These are phyloP conservation scores for Pichia californica DNA, from an alignment of 805 yeast species.

Conservation along the genomic window DNA sequence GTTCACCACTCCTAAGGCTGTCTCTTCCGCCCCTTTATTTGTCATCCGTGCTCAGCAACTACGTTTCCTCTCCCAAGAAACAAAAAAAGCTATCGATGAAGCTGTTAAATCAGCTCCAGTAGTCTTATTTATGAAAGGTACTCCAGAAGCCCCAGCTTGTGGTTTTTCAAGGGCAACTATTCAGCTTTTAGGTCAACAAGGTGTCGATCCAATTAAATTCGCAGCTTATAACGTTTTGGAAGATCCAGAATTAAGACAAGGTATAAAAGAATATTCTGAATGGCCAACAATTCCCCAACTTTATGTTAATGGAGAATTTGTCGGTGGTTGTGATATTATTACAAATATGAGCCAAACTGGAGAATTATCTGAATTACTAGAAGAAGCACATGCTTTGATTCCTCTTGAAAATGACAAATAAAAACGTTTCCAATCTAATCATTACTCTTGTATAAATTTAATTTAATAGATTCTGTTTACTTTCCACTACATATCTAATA, in stretches of 20 bases:
- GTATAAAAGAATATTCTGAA: slow-evolving; percentile 88
- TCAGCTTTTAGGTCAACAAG: slow-evolving; percentile 89
- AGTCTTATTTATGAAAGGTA: slow-evolving; percentile 96
- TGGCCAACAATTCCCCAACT: slow-evolving; percentile 99
- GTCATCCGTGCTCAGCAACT: too few relatives aligned
- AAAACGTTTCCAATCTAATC: too few relatives aligned
- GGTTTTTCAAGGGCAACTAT: slow-evolving; percentile 96
- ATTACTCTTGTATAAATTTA: too few relatives aligned
- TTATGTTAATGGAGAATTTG: slow-evolving; percentile 82
- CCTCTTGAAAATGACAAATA: slow-evolving; percentile 55
- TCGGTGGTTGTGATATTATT: slow-evolving; percentile 96
- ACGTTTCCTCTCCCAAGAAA: slow-evolving; percentile 62
- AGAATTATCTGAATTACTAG: slow-evolving; percentile 82
- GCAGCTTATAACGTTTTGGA: slow-evolving; percentile 96
- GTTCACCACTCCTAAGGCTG: background rate
- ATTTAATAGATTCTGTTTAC: background rate
- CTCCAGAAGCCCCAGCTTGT: slow-evolving; percentile 96
- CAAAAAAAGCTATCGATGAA: slow-evolving; percentile 73
- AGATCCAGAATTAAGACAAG: slow-evolving; percentile 89
- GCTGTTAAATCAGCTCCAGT: slow-evolving; percentile 91
- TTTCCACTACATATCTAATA: background rate
- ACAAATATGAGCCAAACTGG: slow-evolving; percentile 88
- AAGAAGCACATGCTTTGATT: slow-evolving; percentile 68
- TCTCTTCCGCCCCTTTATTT: too few relatives aligned
- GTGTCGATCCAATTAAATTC: slow-evolving; percentile 92